Conservation (phyloP, 1,284 basidiomycete species). For the Malassezia yamatoensis region DNA sequence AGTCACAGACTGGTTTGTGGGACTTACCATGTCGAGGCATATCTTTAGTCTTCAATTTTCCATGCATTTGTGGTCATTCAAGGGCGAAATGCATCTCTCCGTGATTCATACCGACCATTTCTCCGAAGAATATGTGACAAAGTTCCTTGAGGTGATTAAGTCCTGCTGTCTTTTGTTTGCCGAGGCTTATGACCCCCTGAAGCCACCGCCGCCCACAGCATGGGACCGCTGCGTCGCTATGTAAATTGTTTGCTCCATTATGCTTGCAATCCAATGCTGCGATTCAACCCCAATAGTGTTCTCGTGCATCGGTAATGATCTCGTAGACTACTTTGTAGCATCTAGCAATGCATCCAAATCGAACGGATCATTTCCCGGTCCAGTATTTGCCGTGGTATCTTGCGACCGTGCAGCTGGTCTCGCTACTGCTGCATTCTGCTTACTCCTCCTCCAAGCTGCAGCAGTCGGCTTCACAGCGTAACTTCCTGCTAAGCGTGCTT, state of each 20-base stretch:
- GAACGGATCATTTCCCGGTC: neutral
- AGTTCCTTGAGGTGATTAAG: constrained; percentile 11
- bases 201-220: neutral
- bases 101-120: constrained; percentile 12
- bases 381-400: too few relatives aligned
- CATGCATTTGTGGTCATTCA: constrained; percentile 13
- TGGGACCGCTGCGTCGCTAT: neutral
- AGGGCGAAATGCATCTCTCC: constrained; percentile 6
- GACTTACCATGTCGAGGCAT: constrained; percentile 14
- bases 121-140: neutral
- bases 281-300: too few relatives aligned
- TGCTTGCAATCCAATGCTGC: neutral
- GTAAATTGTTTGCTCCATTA: neutral
- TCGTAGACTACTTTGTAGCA: too few relatives aligned
- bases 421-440: too few relatives aligned
- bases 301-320: too few relatives aligned
- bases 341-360: constrained; percentile 15
- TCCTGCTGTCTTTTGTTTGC: constrained; percentile 6
- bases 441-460: neutral
- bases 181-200: constrained; percentile 9
- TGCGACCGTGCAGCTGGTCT: too few relatives aligned
- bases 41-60: constrained; percentile 11
- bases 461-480: neutral
- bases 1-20: constrained; percentile 9
- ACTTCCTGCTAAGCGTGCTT: neutral